Evolutionary conservation across 2,329 filamentous ascomycete species (phyloP).

Genomic region (Phyllosticta capitalensis): DNA sequence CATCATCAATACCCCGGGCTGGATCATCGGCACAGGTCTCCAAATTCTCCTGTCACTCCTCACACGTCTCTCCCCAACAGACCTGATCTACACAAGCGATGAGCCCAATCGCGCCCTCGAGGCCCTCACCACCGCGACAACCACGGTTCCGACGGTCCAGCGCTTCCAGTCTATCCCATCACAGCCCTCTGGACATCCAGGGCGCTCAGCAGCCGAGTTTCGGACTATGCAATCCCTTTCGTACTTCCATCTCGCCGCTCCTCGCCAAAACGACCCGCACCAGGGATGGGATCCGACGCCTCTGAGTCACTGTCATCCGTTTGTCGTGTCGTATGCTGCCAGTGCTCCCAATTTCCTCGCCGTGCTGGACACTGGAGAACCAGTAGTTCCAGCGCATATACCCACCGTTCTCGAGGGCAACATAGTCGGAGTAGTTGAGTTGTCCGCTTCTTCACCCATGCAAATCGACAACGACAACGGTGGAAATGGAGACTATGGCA

Average conservation of each 20-base stretch:
- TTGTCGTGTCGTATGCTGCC: slow-evolving; percentile 52
- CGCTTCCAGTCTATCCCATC: slow-evolving; percentile 49
- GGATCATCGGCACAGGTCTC: slow-evolving; percentile 62
- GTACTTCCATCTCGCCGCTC: slow-evolving; percentile 55
- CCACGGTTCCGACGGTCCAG: slow-evolving; percentile 16
- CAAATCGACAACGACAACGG: slow-evolving; percentile 11
- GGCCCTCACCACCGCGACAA: slow-evolving; percentile 33
- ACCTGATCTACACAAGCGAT: slow-evolving; percentile 53
- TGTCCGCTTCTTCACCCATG: slow-evolving; percentile 33
- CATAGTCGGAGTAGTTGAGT: slow-evolving; percentile 53
- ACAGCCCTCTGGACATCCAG: slow-evolving; percentile 29
- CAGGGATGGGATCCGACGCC: slow-evolving; percentile 44
- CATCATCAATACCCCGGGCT: slow-evolving; percentile 65
- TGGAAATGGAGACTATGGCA: slow-evolving; percentile 6
- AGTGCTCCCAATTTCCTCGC: slow-evolving; percentile 48
- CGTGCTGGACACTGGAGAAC: slow-evolving; percentile 58
- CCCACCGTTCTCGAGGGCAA: slow-evolving; percentile 59
- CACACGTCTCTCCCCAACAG: slow-evolving; percentile 43
- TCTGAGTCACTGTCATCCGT: slow-evolving; percentile 49
- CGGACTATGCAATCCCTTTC: slow-evolving; percentile 70
- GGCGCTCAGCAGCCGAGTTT: slow-evolving; percentile 55
- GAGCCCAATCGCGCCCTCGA: slow-evolving; percentile 51
- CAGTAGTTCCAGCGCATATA: slow-evolving; percentile 49
- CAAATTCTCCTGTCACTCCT: slow-evolving; percentile 54
- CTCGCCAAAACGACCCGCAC: slow-evolving; percentile 13